These are phyloP conservation scores for Magnolia kwangsiensis DNA, from an alignment of 164 flowering plant genomes.

Conservation along the genomic window DNA sequence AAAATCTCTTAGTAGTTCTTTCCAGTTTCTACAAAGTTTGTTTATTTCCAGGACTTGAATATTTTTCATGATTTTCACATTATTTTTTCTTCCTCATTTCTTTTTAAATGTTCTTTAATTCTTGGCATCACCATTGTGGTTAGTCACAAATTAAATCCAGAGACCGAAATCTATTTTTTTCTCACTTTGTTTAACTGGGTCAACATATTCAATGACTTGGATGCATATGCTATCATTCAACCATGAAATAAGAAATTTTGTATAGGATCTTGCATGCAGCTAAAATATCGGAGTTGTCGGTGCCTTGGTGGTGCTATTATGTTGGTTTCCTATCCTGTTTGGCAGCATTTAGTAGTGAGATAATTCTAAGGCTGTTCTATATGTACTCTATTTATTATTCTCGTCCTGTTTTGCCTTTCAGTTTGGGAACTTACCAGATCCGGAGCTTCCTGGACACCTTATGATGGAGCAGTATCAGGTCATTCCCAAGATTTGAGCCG, in stretches of 20 bases:
- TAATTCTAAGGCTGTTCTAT: neutral
- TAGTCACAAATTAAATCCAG: neutral
- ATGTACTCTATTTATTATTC: neutral
- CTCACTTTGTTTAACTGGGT: neutral
- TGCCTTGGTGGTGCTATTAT: neutral
- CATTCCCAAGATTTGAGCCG: neutral
- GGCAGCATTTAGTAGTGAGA: neutral
- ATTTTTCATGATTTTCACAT: neutral
- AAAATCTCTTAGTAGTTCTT: neutral
- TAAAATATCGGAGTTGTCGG: neutral
- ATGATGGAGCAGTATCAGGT: conserved; percentile 98
- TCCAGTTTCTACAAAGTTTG: neutral
- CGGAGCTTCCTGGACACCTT: conserved; percentile 92
- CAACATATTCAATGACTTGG: neutral
- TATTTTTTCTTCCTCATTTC: neutral
- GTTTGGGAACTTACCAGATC: conserved; percentile 75
- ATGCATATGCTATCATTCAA: neutral
- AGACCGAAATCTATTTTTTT: neutral
- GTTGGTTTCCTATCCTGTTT: neutral
- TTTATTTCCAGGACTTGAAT: neutral
- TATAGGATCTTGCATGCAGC: neutral
- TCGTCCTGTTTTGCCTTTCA: conserved; percentile 19
- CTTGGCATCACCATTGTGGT: neutral
- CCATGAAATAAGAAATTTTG: neutral
- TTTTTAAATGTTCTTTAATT: neutral